A percentile compares a stretch with the other conserved stretches of the same genome.
Evolutionary conservation across 108 stramenopile genomes (phyloP).

Genomic region (Nannochloropsis granulata): DNA sequence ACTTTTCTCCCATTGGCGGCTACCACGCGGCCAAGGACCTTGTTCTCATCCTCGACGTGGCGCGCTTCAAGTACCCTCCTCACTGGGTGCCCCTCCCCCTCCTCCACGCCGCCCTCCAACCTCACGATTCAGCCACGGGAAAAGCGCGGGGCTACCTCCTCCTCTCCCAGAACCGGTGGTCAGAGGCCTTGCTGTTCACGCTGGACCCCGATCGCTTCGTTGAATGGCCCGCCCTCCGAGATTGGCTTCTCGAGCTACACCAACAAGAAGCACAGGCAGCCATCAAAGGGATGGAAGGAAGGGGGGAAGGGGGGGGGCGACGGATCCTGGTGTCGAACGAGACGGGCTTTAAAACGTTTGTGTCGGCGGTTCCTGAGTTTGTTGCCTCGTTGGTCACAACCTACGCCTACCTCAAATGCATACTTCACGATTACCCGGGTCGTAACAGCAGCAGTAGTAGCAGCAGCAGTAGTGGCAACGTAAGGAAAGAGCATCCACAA

Average conservation of each 20-base stretch:
- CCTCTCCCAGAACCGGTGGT: slow-evolving; percentile 25
- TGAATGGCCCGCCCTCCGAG: slow-evolving; percentile 1
- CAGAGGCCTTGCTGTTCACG: slow-evolving; percentile 5
- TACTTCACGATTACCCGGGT: not conserved
- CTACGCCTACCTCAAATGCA: not conserved
- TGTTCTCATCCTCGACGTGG: slow-evolving; percentile 82
- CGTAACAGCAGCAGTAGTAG: not conserved
- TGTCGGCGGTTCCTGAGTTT: not conserved
- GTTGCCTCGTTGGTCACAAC: not conserved
- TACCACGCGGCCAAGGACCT: slow-evolving; percentile 50
- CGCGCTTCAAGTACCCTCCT: slow-evolving; percentile 86
- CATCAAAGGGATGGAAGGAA: not conserved
- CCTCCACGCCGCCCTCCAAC: slow-evolving; percentile 47
- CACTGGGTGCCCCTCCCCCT: slow-evolving; percentile 64
- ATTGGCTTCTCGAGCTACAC: not conserved
- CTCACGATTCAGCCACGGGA: slow-evolving; percentile 50
- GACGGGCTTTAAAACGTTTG: not conserved
- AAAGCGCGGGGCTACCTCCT: slow-evolving; percentile 65
- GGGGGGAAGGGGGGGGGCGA: not conserved
- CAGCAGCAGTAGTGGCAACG: not conserved
- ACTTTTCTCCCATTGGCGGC: slow-evolving; percentile 74
- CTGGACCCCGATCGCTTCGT: not conserved
- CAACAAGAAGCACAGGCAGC: not conserved
- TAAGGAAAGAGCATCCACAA: not conserved
- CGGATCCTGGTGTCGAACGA: not conserved